Evolutionary conservation across 169 alveolate genomes (phyloP).

Genomic region (Babesia bovis): DNA sequence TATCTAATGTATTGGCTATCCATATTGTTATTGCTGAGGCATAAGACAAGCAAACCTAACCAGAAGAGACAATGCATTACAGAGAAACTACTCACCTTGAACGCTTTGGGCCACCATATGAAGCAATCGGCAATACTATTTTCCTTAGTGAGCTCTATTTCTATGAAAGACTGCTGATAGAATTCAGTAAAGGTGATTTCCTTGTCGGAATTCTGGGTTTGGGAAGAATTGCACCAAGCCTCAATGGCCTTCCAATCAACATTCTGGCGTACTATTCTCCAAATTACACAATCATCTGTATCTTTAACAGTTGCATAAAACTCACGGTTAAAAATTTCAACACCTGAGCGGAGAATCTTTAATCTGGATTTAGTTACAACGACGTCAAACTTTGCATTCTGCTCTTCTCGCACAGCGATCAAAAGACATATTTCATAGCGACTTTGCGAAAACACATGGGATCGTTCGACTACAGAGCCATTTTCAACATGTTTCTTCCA

Average conservation of each 20-base stretch:
- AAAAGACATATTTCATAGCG: conserved; percentile 35
- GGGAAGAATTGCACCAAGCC: conserved; percentile 8
- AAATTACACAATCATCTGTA: conserved; percentile 45
- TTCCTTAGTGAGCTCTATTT: conserved; percentile 46
- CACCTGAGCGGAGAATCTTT: conserved; percentile 7
- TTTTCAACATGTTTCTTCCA: conserved; percentile 50
- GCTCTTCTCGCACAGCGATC: conserved; percentile 15
- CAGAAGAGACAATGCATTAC: no score
- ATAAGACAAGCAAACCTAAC: no score
- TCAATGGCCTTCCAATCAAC: conserved; percentile 61
- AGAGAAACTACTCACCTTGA: conserved; percentile 62
- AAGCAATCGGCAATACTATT: conserved; percentile 42
- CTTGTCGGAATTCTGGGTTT: not conserved
- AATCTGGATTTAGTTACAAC: conserved; percentile 10
- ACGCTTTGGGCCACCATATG: conserved; percentile 66
- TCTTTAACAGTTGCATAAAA: conserved; percentile 39
- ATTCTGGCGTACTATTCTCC: conserved; percentile 45
- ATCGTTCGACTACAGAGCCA: conserved; percentile 40
- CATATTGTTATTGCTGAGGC: no score
- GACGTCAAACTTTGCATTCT: conserved; percentile 1
- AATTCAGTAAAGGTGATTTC: conserved; percentile 16
- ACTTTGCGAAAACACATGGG: conserved; percentile 51
- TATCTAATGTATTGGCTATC: no score
- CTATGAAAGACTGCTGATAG: conserved; percentile 26
- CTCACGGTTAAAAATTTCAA: conserved; percentile 29